Evolutionary conservation across 257 asterid genomes (phyloP).

Genomic region (Solanum verrucosum): DNA sequence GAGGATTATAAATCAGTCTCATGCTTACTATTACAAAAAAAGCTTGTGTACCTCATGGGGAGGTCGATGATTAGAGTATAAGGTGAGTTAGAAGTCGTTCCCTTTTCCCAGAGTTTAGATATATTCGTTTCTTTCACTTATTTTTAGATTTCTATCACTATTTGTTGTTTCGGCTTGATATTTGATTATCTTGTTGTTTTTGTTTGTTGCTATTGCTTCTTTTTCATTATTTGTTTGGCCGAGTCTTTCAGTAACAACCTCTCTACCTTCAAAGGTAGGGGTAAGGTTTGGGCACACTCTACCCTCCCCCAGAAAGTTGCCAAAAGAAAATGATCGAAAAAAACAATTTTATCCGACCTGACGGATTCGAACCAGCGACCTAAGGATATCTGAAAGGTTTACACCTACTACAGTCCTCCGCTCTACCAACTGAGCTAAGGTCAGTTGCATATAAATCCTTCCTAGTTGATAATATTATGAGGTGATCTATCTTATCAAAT

Average conservation of each 20-base stretch:
- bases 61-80: not conserved
- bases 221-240: not conserved
- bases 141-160: not conserved
- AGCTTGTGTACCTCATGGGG: not conserved
- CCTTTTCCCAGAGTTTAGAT: not conserved
- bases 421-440: constrained; percentile 3
- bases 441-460: not conserved
- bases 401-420: not conserved
- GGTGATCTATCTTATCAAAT: not conserved
- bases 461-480: not conserved
- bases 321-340: not conserved
- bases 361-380: not conserved
- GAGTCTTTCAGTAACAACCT: not conserved
- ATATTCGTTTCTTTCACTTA: not conserved
- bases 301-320: not conserved
- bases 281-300: not conserved
- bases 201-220: not conserved
- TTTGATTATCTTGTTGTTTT: not conserved
- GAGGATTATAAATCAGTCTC: not conserved
- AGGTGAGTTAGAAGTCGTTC: not conserved
- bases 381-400: not conserved
- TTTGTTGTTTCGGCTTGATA: not conserved
- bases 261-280: not conserved
- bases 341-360: not conserved
- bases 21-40: not conserved